A percentile compares a stretch with the other conserved stretches of the same genome.
These are phyloP conservation scores for Amaranthus cruentus DNA, from an alignment of 148 eudicot genomes.

Conservation along the genomic window DNA sequence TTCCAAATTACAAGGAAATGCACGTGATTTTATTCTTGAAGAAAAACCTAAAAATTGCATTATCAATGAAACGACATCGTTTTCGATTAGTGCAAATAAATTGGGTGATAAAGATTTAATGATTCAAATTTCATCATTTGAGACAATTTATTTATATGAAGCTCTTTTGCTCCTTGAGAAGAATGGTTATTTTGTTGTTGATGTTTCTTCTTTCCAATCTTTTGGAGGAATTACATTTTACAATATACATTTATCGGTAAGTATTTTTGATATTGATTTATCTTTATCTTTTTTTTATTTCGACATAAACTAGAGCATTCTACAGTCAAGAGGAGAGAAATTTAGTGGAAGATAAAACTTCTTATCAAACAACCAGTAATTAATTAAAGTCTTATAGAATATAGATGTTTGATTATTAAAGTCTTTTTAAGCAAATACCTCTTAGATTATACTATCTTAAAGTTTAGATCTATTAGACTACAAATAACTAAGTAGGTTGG, in stretches of 20 bases:
- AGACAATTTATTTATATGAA: constrained; percentile 31
- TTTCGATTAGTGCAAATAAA: constrained; percentile 26
- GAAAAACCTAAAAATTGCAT: constrained; percentile 5
- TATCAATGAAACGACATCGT: neutral
- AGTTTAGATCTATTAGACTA: no score
- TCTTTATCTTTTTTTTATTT: no score
- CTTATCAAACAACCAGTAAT: no score
- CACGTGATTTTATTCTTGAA: neutral
- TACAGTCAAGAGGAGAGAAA: no score
- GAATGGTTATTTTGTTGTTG: constrained; percentile 36
- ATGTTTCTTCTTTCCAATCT: constrained; percentile 46
- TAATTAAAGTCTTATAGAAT: no score
- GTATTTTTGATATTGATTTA: neutral
- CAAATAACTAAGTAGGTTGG: no score
- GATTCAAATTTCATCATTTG: constrained; percentile 42
- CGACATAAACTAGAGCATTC: no score
- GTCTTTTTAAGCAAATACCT: no score
- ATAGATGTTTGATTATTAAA: no score
- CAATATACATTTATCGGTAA: constrained; percentile 68
- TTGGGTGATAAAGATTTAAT: constrained; percentile 36
- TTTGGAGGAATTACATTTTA: constrained; percentile 46
- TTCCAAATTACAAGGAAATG: constrained; percentile 2
- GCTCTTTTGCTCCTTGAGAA: constrained; percentile 42
- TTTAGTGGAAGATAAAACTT: no score
- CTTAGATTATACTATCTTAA: no score